phyloP scores from a whole-genome alignment of 1,284 basidiomycete genomes.

The Peniophora sp. region DNA sequence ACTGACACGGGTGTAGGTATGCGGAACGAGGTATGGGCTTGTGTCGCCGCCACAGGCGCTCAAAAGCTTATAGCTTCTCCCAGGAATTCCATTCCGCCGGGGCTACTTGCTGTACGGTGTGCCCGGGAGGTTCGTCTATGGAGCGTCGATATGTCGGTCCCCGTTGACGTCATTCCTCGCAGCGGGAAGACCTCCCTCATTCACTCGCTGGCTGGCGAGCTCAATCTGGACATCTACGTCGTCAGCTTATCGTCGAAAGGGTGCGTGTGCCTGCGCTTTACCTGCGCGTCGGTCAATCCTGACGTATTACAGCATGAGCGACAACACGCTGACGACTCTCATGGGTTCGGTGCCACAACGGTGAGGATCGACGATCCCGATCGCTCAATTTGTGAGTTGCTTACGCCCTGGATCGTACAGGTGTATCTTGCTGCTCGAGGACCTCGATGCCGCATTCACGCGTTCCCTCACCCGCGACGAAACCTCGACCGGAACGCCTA shows the following conservation, averaged over 20 bases:
- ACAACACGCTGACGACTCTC: slow-evolving; percentile 73
- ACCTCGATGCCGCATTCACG: slow-evolving; percentile 81
- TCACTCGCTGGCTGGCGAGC: slow-evolving; percentile 78
- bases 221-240: slow-evolving; percentile 84
- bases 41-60: slow-evolving; percentile 15
- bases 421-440: slow-evolving; percentile 83
- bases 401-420: slow-evolving; percentile 26
- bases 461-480: slow-evolving; percentile 74
- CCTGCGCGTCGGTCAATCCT: not conserved
- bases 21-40: slow-evolving; percentile 63
- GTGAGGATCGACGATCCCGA: slow-evolving; percentile 27
- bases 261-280: slow-evolving; percentile 29
- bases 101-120: slow-evolving; percentile 81
- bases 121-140: slow-evolving; percentile 60
- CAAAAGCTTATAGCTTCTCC: slow-evolving; percentile 4
- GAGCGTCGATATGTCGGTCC: slow-evolving; percentile 7
- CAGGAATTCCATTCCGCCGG: slow-evolving; percentile 79
- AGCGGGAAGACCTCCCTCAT: slow-evolving; percentile 81
- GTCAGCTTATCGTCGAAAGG: slow-evolving; percentile 79
- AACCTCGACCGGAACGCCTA: slow-evolving; percentile 65
- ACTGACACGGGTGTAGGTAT: slow-evolving; percentile 44
- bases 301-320: slow-evolving; percentile 61
- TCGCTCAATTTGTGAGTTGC: slow-evolving; percentile 10
- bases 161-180: slow-evolving; percentile 11
- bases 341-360: slow-evolving; percentile 80